Evolutionary conservation across 352 stramenopile genomes (phyloP).

Genomic region (Globisporangium cederbergense): DNA sequence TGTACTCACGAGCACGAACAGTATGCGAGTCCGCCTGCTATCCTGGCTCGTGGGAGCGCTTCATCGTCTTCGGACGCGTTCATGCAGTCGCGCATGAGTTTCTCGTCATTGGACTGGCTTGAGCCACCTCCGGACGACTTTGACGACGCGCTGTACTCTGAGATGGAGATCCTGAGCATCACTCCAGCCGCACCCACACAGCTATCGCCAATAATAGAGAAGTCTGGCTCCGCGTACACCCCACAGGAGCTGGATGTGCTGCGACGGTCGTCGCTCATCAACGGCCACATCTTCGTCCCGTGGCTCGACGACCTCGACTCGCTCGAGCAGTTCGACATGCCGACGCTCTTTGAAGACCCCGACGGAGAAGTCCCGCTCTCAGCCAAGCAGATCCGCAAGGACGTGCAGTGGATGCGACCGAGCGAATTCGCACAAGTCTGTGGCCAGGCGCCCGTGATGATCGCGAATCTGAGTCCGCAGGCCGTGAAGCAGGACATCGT

Average conservation of each 20-base stretch:
- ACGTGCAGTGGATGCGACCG: slow-evolving; percentile 61
- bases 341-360: slow-evolving; percentile 58
- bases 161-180: slow-evolving; percentile 9
- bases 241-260: slow-evolving; percentile 73
- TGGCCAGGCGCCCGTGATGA: slow-evolving; percentile 57
- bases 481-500: slow-evolving; percentile 88
- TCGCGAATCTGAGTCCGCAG: slow-evolving; percentile 65
- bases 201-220: slow-evolving; percentile 7
- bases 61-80: slow-evolving; percentile 7
- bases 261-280: slow-evolving; percentile 78
- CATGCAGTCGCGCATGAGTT: slow-evolving; percentile 15
- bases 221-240: slow-evolving; percentile 38
- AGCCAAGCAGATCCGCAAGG: slow-evolving; percentile 62
- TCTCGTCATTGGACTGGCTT: slow-evolving; percentile 36
- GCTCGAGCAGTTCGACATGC: slow-evolving; percentile 50
- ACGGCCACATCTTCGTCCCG: slow-evolving; percentile 78
- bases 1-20: not conserved
- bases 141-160: slow-evolving; percentile 6
- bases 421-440: slow-evolving; percentile 53
- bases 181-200: not conserved
- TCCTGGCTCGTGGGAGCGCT: not conserved
- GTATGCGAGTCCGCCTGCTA: not conserved
- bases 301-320: slow-evolving; percentile 71
- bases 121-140: slow-evolving; percentile 21
- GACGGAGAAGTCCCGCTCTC: slow-evolving; percentile 69